Evolutionary conservation across 2,329 filamentous ascomycete genomes (phyloP), one percentile per base, ranked within the genome.

Genomic region (Ceratocystis smalleyi): DNA sequence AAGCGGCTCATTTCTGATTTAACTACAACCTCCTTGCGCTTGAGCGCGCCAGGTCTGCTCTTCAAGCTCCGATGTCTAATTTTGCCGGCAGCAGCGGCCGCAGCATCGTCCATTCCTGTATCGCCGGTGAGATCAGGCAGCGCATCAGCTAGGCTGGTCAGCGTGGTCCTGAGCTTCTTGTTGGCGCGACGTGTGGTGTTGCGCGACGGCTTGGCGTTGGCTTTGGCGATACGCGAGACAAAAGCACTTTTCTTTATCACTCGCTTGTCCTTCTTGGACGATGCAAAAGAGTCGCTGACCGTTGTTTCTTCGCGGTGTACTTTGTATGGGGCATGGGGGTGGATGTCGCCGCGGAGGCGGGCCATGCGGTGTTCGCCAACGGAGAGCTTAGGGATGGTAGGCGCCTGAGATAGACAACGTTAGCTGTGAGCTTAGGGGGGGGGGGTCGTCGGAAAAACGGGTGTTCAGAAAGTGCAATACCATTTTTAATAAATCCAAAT

Each of bases 1-100:
- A 97, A 96, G 67, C 92, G 79, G 73, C 91, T 84, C 76, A 88
- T 87, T 80, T 97, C 92, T 66, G 83, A 78, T 73, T 78, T 83
- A 65, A 96, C 88, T 40, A 97, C 72, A 74, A 81, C 86, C 75
- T 91, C 88, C 75, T 90, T 94, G 71, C 83, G 80, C 81, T 90
- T 95, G 76, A 91, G 79, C 24, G 90, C 89, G 0, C 92, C 92
- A 2, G 84, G 89, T 63, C 85, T 79, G 67, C 82, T 86, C 74
- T 82, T 86, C 70, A 97, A 71, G 67, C 87, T 92, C 77, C 84
- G 87, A 68, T 89, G 86, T 67, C 82, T 79, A 61, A 94, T 81
- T 69, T 86, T 88, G 0, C 83, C 83, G 69, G 83, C 80, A 10
- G 68, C 69, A 68, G 68, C 72, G 69, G 73, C 75, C 64, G 73